A percentile compares a stretch with the other conserved stretches of the same genome.
Evolutionary conservation across 129 eudicot species (phyloP).

Genomic region (Erigeron canadensis): DNA sequence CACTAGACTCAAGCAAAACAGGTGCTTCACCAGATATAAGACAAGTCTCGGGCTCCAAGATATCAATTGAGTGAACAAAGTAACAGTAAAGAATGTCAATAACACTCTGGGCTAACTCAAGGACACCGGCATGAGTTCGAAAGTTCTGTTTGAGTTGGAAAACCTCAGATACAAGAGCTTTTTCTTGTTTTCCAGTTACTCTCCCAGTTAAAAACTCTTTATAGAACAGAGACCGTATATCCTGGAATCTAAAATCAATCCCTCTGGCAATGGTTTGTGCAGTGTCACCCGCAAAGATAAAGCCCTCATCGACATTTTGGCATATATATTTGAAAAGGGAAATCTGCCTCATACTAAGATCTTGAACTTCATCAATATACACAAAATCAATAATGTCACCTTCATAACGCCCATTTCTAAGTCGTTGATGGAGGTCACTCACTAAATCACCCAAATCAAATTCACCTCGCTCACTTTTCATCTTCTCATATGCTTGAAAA

Average conservation of each 20-base stretch:
- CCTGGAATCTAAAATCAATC: slow-evolving; percentile 72
- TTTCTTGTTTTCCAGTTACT: slow-evolving; percentile 33
- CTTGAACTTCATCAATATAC: slow-evolving; percentile 81
- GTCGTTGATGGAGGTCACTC: slow-evolving; percentile 57
- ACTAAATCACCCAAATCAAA: slow-evolving; percentile 75
- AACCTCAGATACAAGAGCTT: slow-evolving; percentile 46
- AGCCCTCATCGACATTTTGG: slow-evolving; percentile 73
- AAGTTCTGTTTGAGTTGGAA: slow-evolving; percentile 54
- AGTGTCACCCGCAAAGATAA: slow-evolving; percentile 71
- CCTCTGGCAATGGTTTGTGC: slow-evolving; percentile 84
- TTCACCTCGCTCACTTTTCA: slow-evolving; percentile 47
- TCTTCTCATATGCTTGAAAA: slow-evolving; percentile 46
- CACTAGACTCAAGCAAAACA: slow-evolving; percentile 48
- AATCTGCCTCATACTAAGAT: slow-evolving; percentile 64
- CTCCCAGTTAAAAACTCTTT: slow-evolving; percentile 45
- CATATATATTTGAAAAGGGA: slow-evolving; percentile 64
- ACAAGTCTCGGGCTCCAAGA: slow-evolving; percentile 62
- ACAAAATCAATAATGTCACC: slow-evolving; percentile 54
- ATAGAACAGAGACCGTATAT: slow-evolving; percentile 56
- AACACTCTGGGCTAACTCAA: slow-evolving; percentile 67
- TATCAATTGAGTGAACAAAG: slow-evolving; percentile 61
- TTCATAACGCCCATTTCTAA: slow-evolving; percentile 24
- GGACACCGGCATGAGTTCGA: slow-evolving; percentile 74
- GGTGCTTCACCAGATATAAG: slow-evolving; percentile 70
- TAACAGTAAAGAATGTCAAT: slow-evolving; percentile 56